Percentiles rank a stretch among this genome's conserved stretches.
These are phyloP conservation scores for Penicillium concentricum DNA, from an alignment of 2,329 filamentous ascomycete genomes.

Conservation along the genomic window DNA sequence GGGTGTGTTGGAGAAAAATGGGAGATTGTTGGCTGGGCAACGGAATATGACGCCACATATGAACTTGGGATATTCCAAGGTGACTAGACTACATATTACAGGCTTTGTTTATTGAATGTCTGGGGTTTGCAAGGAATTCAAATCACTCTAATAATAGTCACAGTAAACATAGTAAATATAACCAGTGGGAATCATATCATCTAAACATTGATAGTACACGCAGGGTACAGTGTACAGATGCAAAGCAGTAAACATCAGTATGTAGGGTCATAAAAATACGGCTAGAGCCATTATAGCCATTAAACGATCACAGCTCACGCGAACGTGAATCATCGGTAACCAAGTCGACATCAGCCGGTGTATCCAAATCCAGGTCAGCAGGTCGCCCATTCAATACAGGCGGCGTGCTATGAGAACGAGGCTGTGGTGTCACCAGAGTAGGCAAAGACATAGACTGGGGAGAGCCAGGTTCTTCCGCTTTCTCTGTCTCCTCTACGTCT, in stretches of 20 bases:
- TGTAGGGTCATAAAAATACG: conserved; percentile 8
- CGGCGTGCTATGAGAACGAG: conserved; percentile 35
- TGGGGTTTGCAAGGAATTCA: not conserved
- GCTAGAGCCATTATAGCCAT: not conserved
- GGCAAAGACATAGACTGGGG: conserved; percentile 23
- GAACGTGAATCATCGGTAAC: not conserved
- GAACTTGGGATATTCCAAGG: conserved; percentile 7
- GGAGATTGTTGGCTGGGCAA: conserved; percentile 45
- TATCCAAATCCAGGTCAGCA: conserved; percentile 5
- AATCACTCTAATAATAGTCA: not conserved
- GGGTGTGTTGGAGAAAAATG: conserved; percentile 22
- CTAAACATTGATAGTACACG: not conserved
- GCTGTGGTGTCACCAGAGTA: conserved; percentile 22
- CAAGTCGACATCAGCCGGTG: not conserved
- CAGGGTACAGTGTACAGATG: conserved; percentile 5
- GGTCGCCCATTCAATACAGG: conserved; percentile 25
- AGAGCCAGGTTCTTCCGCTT: conserved; percentile 13
- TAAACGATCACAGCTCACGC: not conserved
- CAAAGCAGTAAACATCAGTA: conserved; percentile 5
- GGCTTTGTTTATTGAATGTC: not conserved
- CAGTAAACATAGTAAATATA: not conserved
- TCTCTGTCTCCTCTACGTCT: conserved; percentile 15
- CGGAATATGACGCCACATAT: conserved; percentile 16
- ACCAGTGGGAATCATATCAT: conserved; percentile 2
- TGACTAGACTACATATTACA: not conserved